A percentile compares a stretch with the other conserved stretches of the same genome.
Evolutionary conservation across 2,329 filamentous ascomycete genomes (phyloP).

Genomic region (Hypoxylon sp.): DNA sequence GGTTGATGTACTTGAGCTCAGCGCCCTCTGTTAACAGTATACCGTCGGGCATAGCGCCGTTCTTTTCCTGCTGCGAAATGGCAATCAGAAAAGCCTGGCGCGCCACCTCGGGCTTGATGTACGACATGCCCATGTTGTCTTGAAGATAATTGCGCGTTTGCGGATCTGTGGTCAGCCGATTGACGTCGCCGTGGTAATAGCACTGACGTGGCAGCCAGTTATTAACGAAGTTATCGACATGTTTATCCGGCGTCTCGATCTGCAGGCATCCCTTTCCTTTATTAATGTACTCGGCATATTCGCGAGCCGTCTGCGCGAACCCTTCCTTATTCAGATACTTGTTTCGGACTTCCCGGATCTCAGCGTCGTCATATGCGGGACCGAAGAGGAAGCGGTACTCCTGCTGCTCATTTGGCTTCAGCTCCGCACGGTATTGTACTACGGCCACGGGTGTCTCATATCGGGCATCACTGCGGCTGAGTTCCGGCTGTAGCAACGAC

Average conservation of each 20-base stretch:
- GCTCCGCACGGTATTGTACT: slow-evolving; percentile 65
- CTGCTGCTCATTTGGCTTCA: slow-evolving; percentile 58
- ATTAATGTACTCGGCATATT: slow-evolving; percentile 67
- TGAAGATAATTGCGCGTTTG: slow-evolving; percentile 73
- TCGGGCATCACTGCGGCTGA: slow-evolving; percentile 64
- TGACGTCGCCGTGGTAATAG: slow-evolving; percentile 72
- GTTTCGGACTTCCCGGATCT: slow-evolving; percentile 61
- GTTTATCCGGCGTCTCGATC: slow-evolving; percentile 68
- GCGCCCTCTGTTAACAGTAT: slow-evolving; percentile 68
- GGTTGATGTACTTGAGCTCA: slow-evolving; percentile 73
- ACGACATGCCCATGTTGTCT: slow-evolving; percentile 74
- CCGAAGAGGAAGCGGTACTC: slow-evolving; percentile 70
- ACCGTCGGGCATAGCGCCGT: slow-evolving; percentile 71
- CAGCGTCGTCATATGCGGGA: slow-evolving; percentile 66
- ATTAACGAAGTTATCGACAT: slow-evolving; percentile 71
- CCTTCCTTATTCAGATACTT: slow-evolving; percentile 66
- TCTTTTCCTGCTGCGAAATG: slow-evolving; percentile 67
- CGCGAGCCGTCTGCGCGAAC: slow-evolving; percentile 61
- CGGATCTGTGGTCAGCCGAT: slow-evolving; percentile 70
- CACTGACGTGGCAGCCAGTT: slow-evolving; percentile 71
- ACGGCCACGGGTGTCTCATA: slow-evolving; percentile 69
- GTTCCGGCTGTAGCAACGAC: slow-evolving; percentile 56
- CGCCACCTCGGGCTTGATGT: slow-evolving; percentile 65
- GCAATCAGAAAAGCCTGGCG: slow-evolving; percentile 65
- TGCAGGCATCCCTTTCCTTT: slow-evolving; percentile 65